Base-by-base conservation (phyloP, 2,329 filamentous ascomycete genomes). In the Fusarium denticulatum region DNA sequence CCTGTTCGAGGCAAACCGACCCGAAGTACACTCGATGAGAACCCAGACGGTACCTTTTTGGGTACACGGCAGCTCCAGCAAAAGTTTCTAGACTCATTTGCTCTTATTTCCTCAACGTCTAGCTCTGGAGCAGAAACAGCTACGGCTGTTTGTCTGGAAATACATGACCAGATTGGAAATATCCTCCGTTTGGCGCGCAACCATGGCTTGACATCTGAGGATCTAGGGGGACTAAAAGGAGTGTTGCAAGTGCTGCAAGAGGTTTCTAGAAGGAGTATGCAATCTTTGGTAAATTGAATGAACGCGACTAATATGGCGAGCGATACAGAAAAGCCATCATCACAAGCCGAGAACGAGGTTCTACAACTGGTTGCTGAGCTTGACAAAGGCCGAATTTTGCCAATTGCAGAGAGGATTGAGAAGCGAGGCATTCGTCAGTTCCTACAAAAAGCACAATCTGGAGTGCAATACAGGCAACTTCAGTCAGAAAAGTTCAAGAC, bases 51-150 rank as follows among this genome's bases (percentile, higher is more conserved):
- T 3, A 24, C 11, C 16, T 18, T 26, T 22, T 22, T 30, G n/a
- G 47, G n/a, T 22, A 7, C 34, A 15, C 36, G 71, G 40, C 59
- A 76, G 16, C 68, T 76, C 3, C 72, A 75, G 40, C 73, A 78
- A 50, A 82, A 80, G 39, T 82, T 81, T 30, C 76, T 80, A 3
- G 80, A 81, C 63, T 81, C 80, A 15, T 80, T 82, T 49, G 80
- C 80, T 3, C 67, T 82, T 30, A 64, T 82, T 11, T 80, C 75
- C 60, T 76, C 79, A 13, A 80, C 75, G 0, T 74, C 77, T 1
- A 68, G 24, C 42, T 56, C 40, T 67, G 76, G 40, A 42, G 70
- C 7, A 7, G 60, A 79, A 32, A 79, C 75, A 28, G 80, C 79
- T 11, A 77, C 80, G 8, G 80, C 80, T 34, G 80, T 79, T 5